These are phyloP conservation scores for Scleromitrula shiraiana DNA, from an alignment of 2,329 filamentous ascomycete genomes.

Conservation along the genomic window DNA sequence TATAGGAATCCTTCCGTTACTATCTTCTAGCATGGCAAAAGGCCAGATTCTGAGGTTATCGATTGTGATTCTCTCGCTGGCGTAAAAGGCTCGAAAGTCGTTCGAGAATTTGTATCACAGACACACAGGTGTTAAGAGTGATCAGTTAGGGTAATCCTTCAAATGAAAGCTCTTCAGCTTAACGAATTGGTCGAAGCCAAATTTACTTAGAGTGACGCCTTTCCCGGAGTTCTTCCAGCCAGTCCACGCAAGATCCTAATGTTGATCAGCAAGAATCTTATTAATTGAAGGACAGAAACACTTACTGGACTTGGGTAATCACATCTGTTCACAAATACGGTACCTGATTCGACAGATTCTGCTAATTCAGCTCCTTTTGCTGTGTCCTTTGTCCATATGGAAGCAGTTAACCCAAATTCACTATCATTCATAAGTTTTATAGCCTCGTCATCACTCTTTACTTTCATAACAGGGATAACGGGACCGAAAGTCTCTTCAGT, in stretches of 20 bases:
- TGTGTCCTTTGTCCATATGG: slow-evolving; percentile 91
- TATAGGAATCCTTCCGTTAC: slow-evolving; percentile 8
- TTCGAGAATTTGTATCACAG: slow-evolving; percentile 8
- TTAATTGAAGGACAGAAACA: slow-evolving; percentile 21
- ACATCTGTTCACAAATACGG: slow-evolving; percentile 91
- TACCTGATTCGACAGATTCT: slow-evolving; percentile 80
- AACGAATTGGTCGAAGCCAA: slow-evolving; percentile 91
- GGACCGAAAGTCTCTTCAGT: slow-evolving; percentile 92
- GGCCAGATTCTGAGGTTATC: slow-evolving; percentile 1
- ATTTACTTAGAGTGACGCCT: slow-evolving; percentile 80
- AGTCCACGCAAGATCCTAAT: slow-evolving; percentile 85
- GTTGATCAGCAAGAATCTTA: slow-evolving; percentile 21
- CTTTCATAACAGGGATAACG: slow-evolving; percentile 83
- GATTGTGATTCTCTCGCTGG: slow-evolving; percentile 5
- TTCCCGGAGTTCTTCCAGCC: slow-evolving; percentile 97
- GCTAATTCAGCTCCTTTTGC: slow-evolving; percentile 66
- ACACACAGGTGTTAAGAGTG: slow-evolving; percentile 5
- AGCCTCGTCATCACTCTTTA: slow-evolving; percentile 73
- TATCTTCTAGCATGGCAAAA: slow-evolving; percentile 2
- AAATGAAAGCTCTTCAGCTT: slow-evolving; percentile 95
- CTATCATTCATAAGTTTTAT: slow-evolving; percentile 87
- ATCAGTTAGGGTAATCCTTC: slow-evolving; percentile 62
- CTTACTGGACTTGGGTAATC: slow-evolving; percentile 87
- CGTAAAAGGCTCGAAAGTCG: slow-evolving; percentile 4
- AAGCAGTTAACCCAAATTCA: slow-evolving; percentile 90